A percentile compares a stretch with the other conserved stretches of the same genome.
phyloP scores from a whole-genome alignment of 2,329 filamentous ascomycete species.

The Cytospora piceae region DNA sequence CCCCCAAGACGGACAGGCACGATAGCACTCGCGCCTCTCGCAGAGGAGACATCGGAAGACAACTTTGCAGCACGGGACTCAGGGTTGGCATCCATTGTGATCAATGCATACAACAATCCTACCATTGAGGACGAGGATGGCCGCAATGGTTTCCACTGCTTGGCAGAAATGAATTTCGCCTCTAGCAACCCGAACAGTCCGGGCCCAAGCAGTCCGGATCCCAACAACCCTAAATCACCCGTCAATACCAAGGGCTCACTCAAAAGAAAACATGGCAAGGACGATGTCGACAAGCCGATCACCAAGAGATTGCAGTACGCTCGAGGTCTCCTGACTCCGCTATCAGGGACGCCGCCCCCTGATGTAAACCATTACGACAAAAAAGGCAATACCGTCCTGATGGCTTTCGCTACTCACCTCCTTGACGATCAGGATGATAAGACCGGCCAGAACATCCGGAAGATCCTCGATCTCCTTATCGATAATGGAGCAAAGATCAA shows the following conservation, averaged over 20 bases:
- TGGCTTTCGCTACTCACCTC: conserved; percentile 56
- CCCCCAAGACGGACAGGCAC: conserved; percentile 28
- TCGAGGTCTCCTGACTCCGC: conserved; percentile 37
- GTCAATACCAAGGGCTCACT: conserved; percentile 15
- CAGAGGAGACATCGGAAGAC: conserved; percentile 31
- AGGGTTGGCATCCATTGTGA: conserved; percentile 44
- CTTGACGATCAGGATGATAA: conserved; percentile 57
- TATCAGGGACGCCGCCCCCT: neutral
- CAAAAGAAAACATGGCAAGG: conserved; percentile 46
- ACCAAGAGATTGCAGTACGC: conserved; percentile 35
- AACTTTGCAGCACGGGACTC: conserved; percentile 39
- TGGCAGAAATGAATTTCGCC: conserved; percentile 58
- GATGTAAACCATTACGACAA: conserved; percentile 58
- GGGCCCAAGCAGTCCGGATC: conserved; percentile 34
- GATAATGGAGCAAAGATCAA: conserved; percentile 49
- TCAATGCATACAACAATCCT: conserved; percentile 40
- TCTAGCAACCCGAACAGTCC: conserved; percentile 23
- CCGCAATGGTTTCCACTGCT: conserved; percentile 61
- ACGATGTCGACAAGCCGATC: conserved; percentile 36
- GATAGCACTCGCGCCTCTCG: conserved; percentile 27
- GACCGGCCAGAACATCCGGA: conserved; percentile 47
- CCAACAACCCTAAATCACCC: conserved; percentile 31
- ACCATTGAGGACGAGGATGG: conserved; percentile 49
- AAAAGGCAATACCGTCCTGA: conserved; percentile 57
- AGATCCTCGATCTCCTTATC: conserved; percentile 50